Percentiles rank a stretch among this genome's conserved stretches.
Evolutionary conservation across 108 stramenopile genomes (phyloP).

Genomic region (Cylindrotheca fusiformis): DNA sequence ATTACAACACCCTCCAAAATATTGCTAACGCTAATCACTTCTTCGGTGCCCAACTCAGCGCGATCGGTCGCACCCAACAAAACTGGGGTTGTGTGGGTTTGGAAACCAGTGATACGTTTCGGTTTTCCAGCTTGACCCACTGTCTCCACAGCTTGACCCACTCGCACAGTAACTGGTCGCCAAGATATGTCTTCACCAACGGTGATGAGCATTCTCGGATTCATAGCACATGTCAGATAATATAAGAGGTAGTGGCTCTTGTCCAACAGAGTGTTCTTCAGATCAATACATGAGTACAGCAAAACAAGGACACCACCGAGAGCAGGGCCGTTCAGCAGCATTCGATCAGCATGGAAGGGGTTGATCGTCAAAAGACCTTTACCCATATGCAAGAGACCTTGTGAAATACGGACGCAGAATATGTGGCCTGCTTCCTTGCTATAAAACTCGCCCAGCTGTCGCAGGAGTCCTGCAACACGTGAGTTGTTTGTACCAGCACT

Average conservation of each 20-base stretch:
- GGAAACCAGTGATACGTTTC: constrained; percentile 99
- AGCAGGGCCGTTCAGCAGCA: constrained; percentile 86
- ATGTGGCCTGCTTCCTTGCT: constrained; percentile 93
- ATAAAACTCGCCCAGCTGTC: constrained; percentile 97
- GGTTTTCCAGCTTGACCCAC: constrained; percentile 99
- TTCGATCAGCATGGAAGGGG: constrained; percentile 97
- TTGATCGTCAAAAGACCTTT: constrained; percentile 96
- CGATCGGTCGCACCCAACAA: constrained; percentile 91
- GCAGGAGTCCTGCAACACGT: constrained; percentile 95
- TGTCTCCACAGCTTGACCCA: constrained; percentile 99
- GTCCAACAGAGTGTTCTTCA: constrained; percentile 93
- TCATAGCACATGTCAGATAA: constrained; percentile 94
- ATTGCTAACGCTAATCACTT: constrained; percentile 82
- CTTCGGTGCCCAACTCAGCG: constrained; percentile 96
- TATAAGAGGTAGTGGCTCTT: constrained; percentile 97
- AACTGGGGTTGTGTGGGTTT: constrained; percentile 99
- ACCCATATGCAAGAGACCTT: constrained; percentile 97
- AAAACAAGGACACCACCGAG: constrained; percentile 92
- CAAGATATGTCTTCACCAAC: constrained; percentile 87
- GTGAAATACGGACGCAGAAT: constrained; percentile 97
- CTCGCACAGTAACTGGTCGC: constrained; percentile 93
- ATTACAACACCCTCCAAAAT: constrained; percentile 97
- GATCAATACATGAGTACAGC: constrained; percentile 88
- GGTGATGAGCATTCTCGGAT: constrained; percentile 98
- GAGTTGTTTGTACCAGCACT: constrained; percentile 99